phyloP scores from a whole-genome alignment of 176 grass and related monocot species.

The Pharus latifolius region DNA sequence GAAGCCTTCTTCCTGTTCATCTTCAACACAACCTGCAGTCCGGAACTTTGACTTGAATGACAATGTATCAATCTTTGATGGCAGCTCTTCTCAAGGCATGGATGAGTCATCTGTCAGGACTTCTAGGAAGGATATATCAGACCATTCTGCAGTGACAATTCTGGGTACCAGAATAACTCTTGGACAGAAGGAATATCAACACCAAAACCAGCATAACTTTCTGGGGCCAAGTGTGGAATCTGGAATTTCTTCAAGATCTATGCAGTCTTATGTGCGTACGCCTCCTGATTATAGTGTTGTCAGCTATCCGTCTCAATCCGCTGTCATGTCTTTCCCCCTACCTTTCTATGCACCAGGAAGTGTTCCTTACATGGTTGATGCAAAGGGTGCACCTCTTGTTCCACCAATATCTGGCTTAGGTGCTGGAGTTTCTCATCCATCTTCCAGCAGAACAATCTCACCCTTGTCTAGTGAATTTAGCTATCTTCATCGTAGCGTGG shows the following conservation, averaged over 20 bases:
- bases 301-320: slow-evolving; percentile 16
- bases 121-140: neutral
- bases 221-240: slow-evolving; percentile 26
- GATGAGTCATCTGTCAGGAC: slow-evolving; percentile 22
- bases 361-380: slow-evolving; percentile 36
- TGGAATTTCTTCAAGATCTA: slow-evolving; percentile 10
- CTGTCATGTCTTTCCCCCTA: slow-evolving; percentile 13
- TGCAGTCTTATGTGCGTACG: slow-evolving; percentile 25
- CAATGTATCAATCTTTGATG: slow-evolving; percentile 24
- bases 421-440: slow-evolving; percentile 30
- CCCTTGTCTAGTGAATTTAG: slow-evolving; percentile 18
- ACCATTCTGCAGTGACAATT: slow-evolving; percentile 41
- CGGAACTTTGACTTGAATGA: slow-evolving; percentile 78
- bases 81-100: slow-evolving; percentile 6
- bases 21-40: slow-evolving; percentile 37
- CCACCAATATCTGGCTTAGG: slow-evolving; percentile 22
- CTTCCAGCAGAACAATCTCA: slow-evolving; percentile 8
- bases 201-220: slow-evolving; percentile 35
- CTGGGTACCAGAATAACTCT: slow-evolving; percentile 38
- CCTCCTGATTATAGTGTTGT: slow-evolving; percentile 23
- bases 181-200: slow-evolving; percentile 25
- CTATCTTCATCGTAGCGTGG: slow-evolving; percentile 40
- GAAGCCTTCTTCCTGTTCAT: slow-evolving; percentile 40
- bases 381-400: slow-evolving; percentile 25
- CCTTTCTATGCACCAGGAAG: slow-evolving; percentile 30